Base-by-base conservation (phyloP, 805 yeast genomes). In the Nakazawaea anatomiae region DNA sequence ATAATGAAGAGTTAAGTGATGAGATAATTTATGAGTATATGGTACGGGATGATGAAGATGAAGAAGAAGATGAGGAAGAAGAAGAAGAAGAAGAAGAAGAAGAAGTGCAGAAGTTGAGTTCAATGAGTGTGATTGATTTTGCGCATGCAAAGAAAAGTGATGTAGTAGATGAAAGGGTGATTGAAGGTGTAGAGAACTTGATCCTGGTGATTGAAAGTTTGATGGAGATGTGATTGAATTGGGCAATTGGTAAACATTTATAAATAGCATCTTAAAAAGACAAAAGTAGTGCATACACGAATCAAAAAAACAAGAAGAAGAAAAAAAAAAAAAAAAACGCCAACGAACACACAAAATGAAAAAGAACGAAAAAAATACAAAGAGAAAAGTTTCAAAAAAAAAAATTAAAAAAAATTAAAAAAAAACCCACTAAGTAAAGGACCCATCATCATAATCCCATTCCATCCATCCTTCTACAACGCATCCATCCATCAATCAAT, bases 101-200 rank as follows among this genome's bases (percentile, higher is more conserved):
- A 5, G 45, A 39, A 4, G 50, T 29, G n/a, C 51, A 64, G 1
- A 71, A 76, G 0, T 62, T 88, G 46, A 84, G 91, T 54, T 68
- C 79, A 5, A 68, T 89, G 48, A 75, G 81, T 39, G 59, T 91
- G 46, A 89, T 94, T 6, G 99, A 94, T 66, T 90, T 94, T 71
- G 97, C 97, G 1, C 98, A 94, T 63, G 79, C 97, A 0, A 77
- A 70, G 54, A 85, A 0, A 52, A 75, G 52, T 89, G 90, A 0
- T 77, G 77, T 18, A 5, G 8, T 34, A 18, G 97, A 90, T 64
- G 87, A 80, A 44, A 86, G 87, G 60, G 68, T 84, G 2, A 63
- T 89, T 2, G 69, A 67, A 11, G 98, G 97, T 0, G 69, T 91
- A 1, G 85, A 83, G 57, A 83, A 77, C 55, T 64, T 90, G 47